Evolutionary conservation across 2,329 filamentous ascomycete genomes (phyloP), one percentile per base, ranked within the genome.

Genomic region (Akanthomyces lecanii): DNA sequence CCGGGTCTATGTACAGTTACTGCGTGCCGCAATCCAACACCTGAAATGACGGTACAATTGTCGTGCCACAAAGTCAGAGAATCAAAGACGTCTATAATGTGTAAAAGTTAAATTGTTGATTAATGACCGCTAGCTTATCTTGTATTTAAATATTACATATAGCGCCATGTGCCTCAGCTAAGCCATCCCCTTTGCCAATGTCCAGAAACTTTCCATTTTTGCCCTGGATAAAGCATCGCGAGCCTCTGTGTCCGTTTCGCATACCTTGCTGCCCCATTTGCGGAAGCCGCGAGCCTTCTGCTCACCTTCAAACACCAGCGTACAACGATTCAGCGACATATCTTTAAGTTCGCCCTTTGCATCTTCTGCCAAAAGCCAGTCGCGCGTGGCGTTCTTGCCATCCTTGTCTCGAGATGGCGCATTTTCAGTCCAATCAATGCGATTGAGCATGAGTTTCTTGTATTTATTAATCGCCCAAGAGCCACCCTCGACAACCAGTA

Each of bases 151-250:
- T 40, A 40, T 40, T 5, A 2, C 38, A 14, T 23, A 28, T 16
- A 40, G 21, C 18, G 23, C 7, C 16, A 18, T 16, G 12, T 11
- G 5, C 18, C 16, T 38, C 8, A 5, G 8, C 44, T 57, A 64
- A 1, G 57, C 45, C 56, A 67, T 65, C 18, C 74, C 91, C 81
- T 96, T 96, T 0, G 93, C 94, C 69, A 95, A 77, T 11, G 89
- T 89, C 95, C 95, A 99, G 71, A 99, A 94, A 70, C 89, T 96
- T 70, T 98, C 94, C 84, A 98, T 90, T 80, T 96, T 97, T 6
- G 87, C 86, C 68, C 92, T 85, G 14, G 86, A 79, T 66, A 99
- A 76, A 25, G 88, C 82, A 69, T 97, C 92, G 72, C 91, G 89
- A 5, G 94, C 95, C 72, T 96, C 90, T 12, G 88, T 85, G 73